These are phyloP conservation scores for Purpureocillium takamizusanense DNA, from an alignment of 2,329 filamentous ascomycete genomes.

Conservation along the genomic window DNA sequence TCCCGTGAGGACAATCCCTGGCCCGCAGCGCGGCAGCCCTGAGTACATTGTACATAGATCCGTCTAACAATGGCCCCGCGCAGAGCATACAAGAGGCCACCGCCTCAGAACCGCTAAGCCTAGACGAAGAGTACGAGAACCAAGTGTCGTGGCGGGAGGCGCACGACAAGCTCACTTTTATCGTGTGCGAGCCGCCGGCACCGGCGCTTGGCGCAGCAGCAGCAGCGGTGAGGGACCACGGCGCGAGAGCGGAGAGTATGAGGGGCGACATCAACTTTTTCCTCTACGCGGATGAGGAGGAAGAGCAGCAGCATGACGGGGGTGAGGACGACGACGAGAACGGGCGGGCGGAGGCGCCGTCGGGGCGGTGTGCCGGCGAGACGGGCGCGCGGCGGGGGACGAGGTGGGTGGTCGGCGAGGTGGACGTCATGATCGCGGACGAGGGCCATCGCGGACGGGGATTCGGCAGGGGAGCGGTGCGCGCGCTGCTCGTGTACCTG, in stretches of 20 bases:
- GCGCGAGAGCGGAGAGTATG: slow-evolving; percentile 46
- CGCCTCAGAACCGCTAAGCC: slow-evolving; percentile 73
- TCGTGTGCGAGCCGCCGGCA: slow-evolving; percentile 53
- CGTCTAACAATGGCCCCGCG: not conserved
- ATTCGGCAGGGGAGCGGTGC: slow-evolving; percentile 54
- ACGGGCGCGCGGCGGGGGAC: slow-evolving; percentile 10
- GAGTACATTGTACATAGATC: too few relatives aligned
- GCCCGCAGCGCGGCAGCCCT: not conserved
- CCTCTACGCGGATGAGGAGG: slow-evolving; percentile 50
- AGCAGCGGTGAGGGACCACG: slow-evolving; percentile 34
- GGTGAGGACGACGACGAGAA: too few relatives aligned
- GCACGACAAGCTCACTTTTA: slow-evolving; percentile 85
- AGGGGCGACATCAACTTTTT: slow-evolving; percentile 78
- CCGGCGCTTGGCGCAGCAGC: not conserved
- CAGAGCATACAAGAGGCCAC: slow-evolving; percentile 74
- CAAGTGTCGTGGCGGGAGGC: slow-evolving; percentile 79
- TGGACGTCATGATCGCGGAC: slow-evolving; percentile 80
- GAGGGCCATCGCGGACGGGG: slow-evolving; percentile 49
- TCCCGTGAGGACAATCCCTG: slow-evolving; percentile 31
- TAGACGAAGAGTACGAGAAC: slow-evolving; percentile 83
- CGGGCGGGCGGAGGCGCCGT: too few relatives aligned
- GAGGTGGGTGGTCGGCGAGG: slow-evolving; percentile 49
- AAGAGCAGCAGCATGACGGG: slow-evolving; percentile 23
- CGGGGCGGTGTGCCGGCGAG: too few relatives aligned
- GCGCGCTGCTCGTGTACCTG: slow-evolving; percentile 64